phyloP scores from a whole-genome alignment of 2,329 filamentous ascomycete species.

The Arthrinium puccinioides region DNA sequence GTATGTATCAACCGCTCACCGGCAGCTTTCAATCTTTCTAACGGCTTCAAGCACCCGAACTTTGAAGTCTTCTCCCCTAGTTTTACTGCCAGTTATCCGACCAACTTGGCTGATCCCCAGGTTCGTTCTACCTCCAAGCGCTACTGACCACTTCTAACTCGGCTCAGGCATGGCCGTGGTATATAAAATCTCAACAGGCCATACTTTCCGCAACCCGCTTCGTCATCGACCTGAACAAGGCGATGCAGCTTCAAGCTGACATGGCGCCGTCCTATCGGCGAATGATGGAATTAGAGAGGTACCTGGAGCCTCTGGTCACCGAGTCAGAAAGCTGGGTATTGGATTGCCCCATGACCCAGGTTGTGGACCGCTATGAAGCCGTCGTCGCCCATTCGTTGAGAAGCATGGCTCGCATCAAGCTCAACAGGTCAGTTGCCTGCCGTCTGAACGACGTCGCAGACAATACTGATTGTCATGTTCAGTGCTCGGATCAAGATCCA shows the following conservation, averaged over 20 bases:
- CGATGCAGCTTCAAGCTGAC: constrained; percentile 27
- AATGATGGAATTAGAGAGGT: constrained; percentile 32
- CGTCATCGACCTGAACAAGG: constrained; percentile 38
- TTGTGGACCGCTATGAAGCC: constrained; percentile 29
- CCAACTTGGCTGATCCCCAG: constrained; percentile 31
- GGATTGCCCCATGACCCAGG: constrained; percentile 23
- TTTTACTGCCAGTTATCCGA: constrained; percentile 37
- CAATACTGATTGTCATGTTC: background rate
- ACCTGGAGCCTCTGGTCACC: constrained; percentile 28
- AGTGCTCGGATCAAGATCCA: constrained; percentile 45
- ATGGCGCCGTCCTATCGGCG: constrained; percentile 31
- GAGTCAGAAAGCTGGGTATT: constrained; percentile 27
- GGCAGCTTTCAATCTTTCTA: background rate
- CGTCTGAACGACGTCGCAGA: background rate
- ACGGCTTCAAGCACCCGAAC: constrained; percentile 28
- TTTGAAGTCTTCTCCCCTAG: constrained; percentile 34
- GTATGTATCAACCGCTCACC: constrained; percentile 19
- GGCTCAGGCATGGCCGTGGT: constrained; percentile 32
- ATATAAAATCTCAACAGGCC: constrained; percentile 38
- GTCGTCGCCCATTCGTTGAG: constrained; percentile 35
- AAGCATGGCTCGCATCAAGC: constrained; percentile 40
- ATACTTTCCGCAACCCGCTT: constrained; percentile 40
- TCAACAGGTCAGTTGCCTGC: constrained; percentile 32
- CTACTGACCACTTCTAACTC: constrained; percentile 7
- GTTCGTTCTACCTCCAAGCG: constrained; percentile 12